phyloP scores from a whole-genome alignment of 257 asterid species.

The Dorcoceras hygrometricum region DNA sequence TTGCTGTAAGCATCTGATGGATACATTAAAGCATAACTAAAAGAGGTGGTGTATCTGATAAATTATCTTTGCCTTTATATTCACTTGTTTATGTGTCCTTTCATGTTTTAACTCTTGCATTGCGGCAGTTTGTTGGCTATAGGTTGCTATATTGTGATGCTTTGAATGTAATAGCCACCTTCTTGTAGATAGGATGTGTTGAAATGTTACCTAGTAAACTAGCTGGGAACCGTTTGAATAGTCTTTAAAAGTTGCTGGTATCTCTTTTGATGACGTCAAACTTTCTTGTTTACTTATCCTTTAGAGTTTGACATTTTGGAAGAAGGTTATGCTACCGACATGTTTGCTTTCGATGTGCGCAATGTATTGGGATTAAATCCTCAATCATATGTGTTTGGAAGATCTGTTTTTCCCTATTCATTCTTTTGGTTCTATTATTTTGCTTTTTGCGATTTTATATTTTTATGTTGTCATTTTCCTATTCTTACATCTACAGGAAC shows the following conservation, averaged over 20 bases:
- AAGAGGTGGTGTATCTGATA: not conserved
- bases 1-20: no score
- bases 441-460: not conserved
- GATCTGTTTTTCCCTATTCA: not conserved
- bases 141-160: not conserved
- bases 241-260: constrained; percentile 14
- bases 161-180: not conserved
- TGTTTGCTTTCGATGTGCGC: not conserved
- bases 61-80: no score
- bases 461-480: constrained; percentile 14
- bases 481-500: constrained; percentile 54
- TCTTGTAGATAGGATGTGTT: not conserved
- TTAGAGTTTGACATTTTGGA: not conserved
- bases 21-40: no score
- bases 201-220: not conserved
- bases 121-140: not conserved
- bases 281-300: not conserved
- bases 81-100: no score
- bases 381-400: not conserved
- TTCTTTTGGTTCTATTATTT: not conserved
- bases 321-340: not conserved
- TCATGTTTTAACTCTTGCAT: no score
- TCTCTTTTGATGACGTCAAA: not conserved
- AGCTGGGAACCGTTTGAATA: not conserved
- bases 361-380: not conserved